phyloP scores from a whole-genome alignment of 768 basidiomycete genomes.

The Amanita molliuscula region DNA sequence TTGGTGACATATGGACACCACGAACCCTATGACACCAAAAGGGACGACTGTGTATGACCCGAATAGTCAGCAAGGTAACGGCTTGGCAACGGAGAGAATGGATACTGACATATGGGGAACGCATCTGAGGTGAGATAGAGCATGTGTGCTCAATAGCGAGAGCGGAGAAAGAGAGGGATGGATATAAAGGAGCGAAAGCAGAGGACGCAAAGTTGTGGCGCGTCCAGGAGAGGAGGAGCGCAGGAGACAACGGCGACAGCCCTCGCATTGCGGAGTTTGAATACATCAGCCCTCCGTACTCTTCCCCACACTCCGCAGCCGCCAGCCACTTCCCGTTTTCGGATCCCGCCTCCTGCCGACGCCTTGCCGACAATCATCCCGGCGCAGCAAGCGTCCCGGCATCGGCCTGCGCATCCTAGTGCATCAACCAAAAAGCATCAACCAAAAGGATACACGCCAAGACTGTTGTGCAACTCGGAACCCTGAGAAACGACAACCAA shows the following conservation, averaged over 20 bases:
- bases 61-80: not conserved
- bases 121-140: slow-evolving; percentile 86
- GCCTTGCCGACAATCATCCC: not conserved
- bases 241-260: not conserved
- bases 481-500: no score
- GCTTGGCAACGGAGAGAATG: slow-evolving; percentile 5
- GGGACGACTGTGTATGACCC: slow-evolving; percentile 52
- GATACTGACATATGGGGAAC: slow-evolving; percentile 75
- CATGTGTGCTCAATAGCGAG: slow-evolving; percentile 33
- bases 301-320: not conserved
- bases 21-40: slow-evolving; percentile 81
- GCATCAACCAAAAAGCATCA: no score
- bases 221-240: not conserved
- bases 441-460: no score
- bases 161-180: slow-evolving; percentile 29
- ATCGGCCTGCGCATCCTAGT: no score
- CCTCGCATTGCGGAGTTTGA: not conserved
- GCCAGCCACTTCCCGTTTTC: no score
- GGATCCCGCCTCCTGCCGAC: not conserved
- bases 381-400: not conserved
- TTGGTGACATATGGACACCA: slow-evolving; percentile 2
- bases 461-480: no score
- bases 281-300: not conserved
- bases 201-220: not conserved
- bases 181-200: slow-evolving; percentile 10